Conservation (phyloP, 805 yeast species). For the Zygotorulaspora florentina region DNA sequence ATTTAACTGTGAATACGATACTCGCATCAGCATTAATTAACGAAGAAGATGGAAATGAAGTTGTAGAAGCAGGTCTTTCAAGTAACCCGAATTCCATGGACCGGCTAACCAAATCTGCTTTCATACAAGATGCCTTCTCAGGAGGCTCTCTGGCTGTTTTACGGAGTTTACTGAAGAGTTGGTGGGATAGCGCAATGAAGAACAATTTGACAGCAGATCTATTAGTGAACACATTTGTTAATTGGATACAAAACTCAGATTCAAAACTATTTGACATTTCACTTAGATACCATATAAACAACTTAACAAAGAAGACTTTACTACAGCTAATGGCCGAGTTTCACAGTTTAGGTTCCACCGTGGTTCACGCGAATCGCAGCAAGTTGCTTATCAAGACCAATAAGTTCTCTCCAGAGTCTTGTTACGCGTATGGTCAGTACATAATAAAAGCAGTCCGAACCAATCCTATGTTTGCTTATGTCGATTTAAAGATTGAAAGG, state of each 20-base stretch:
- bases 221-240: slow-evolving; percentile 71
- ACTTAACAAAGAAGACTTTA: slow-evolving; percentile 75
- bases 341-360: slow-evolving; percentile 68
- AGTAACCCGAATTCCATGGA: slow-evolving; percentile 26
- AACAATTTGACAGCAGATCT: slow-evolving; percentile 72
- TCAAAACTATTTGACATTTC: slow-evolving; percentile 74
- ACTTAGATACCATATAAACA: slow-evolving; percentile 82
- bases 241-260: slow-evolving; percentile 79
- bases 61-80: slow-evolving; percentile 46
- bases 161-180: slow-evolving; percentile 68
- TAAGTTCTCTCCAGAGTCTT: slow-evolving; percentile 75
- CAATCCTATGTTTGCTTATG: slow-evolving; percentile 74
- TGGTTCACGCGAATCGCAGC: slow-evolving; percentile 76
- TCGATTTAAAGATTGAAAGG: slow-evolving; percentile 67
- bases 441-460: slow-evolving; percentile 71
- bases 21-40: slow-evolving; percentile 78
- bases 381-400: slow-evolving; percentile 67
- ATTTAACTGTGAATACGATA: slow-evolving; percentile 80
- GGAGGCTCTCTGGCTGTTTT: slow-evolving; percentile 67
- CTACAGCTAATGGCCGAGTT: slow-evolving; percentile 77
- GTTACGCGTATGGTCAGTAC: slow-evolving; percentile 88
- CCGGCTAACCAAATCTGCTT: slow-evolving; percentile 28
- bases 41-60: slow-evolving; percentile 83
- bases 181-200: slow-evolving; percentile 90
- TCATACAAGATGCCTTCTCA: slow-evolving; percentile 82